Conservation (phyloP, 805 yeast genomes). For the Schwanniomyces occidentalis region DNA sequence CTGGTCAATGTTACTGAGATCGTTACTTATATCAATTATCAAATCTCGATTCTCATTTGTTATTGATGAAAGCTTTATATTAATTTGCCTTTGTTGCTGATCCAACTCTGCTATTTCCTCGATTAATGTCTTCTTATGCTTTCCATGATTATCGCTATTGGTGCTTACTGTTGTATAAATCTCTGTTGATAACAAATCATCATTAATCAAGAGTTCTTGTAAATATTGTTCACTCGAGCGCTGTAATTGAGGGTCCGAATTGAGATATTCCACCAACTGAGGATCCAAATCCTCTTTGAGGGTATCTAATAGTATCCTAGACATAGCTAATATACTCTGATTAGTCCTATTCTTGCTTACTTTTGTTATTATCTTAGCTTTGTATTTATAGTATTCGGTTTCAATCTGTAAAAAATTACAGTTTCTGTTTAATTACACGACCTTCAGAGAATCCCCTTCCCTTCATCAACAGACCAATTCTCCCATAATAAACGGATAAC, state of each 20-base stretch:
- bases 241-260: conserved; percentile 17
- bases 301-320: conserved; percentile 30
- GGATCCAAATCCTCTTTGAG: conserved; percentile 29
- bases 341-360: too few relatives aligned
- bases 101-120: conserved; percentile 78
- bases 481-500: too few relatives aligned
- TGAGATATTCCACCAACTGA: conserved; percentile 17
- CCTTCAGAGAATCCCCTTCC: too few relatives aligned
- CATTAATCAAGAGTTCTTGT: conserved; percentile 47
- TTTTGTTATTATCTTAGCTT: too few relatives aligned
- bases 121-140: conserved; percentile 38
- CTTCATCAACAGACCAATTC: too few relatives aligned
- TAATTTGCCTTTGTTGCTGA: conserved; percentile 49
- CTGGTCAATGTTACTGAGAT: conserved; percentile 31
- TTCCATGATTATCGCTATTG: not conserved
- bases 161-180: conserved; percentile 36
- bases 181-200: conserved; percentile 47
- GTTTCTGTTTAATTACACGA: too few relatives aligned
- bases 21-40: conserved; percentile 42
- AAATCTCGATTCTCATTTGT: conserved; percentile 45
- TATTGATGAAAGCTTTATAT: conserved; percentile 43
- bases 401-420: too few relatives aligned
- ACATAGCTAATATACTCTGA: too few relatives aligned
- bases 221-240: conserved; percentile 30
- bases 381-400: too few relatives aligned